These are phyloP conservation scores for Diaporthe vexans DNA, from an alignment of 2,329 filamentous ascomycete species.

Conservation along the genomic window DNA sequence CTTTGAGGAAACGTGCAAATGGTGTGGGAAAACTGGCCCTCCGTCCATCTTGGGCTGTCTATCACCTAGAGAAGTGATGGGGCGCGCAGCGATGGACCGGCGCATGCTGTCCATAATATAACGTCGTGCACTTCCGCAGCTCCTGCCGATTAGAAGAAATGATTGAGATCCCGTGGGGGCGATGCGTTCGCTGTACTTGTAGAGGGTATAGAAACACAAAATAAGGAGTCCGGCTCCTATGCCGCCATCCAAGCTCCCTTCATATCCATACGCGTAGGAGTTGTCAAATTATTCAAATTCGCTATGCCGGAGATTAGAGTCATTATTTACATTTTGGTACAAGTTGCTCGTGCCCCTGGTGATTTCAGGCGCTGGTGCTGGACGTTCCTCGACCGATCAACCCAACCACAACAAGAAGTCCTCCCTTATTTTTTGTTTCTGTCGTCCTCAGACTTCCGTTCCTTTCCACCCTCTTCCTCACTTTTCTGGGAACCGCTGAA, in stretches of 20 bases:
- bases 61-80: neutral
- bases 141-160: neutral
- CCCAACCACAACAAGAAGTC: neutral
- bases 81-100: neutral
- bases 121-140: neutral
- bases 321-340: slow-evolving; percentile 29
- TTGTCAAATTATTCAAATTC: neutral
- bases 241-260: neutral
- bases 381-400: neutral
- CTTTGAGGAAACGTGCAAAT: neutral
- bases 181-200: neutral
- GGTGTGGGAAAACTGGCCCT: neutral
- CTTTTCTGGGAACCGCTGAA: slow-evolving; percentile 51
- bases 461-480: slow-evolving; percentile 48
- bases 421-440: slow-evolving; percentile 40
- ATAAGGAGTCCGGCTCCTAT: neutral
- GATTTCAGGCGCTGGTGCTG: neutral
- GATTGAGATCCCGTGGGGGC: neutral
- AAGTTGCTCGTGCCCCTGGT: neutral
- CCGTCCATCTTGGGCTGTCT: neutral
- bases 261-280: neutral
- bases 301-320: slow-evolving; percentile 13
- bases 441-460: slow-evolving; percentile 49
- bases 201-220: neutral
- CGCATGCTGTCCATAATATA: neutral